Evolutionary conservation across 75 land plant species (phyloP).

Genomic region (Pseudotsuga menziesii): DNA sequence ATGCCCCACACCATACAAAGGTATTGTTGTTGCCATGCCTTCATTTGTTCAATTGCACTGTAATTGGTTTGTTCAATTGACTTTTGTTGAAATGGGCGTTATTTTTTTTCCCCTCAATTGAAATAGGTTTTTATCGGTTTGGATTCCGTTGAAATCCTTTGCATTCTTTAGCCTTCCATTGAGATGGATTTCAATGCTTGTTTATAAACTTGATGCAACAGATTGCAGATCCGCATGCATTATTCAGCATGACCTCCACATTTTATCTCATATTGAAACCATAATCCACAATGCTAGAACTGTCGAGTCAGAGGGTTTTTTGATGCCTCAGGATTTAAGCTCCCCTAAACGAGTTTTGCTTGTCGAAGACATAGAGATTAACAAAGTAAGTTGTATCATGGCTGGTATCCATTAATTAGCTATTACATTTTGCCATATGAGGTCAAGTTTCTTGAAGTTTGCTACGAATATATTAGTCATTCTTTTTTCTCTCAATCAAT

Average conservation of each 20-base stretch:
- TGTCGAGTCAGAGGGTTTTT: not conserved
- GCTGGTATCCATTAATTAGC: too few relatives aligned
- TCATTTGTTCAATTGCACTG: too few relatives aligned
- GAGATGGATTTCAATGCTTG: not conserved
- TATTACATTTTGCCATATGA: too few relatives aligned
- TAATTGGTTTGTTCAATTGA: not conserved
- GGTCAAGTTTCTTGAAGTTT: too few relatives aligned
- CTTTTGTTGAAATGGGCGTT: too few relatives aligned
- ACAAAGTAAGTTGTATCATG: slow-evolving; percentile 24
- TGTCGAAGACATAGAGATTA: slow-evolving; percentile 40
- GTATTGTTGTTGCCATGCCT: too few relatives aligned
- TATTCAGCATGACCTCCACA: not conserved
- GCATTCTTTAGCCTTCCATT: too few relatives aligned
- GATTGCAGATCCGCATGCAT: not conserved
- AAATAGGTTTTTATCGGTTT: too few relatives aligned
- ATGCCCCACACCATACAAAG: too few relatives aligned
- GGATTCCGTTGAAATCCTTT: too few relatives aligned
- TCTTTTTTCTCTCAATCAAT: not conserved
- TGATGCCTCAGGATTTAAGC: not conserved
- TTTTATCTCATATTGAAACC: not conserved
- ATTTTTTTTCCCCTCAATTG: too few relatives aligned
- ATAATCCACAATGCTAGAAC: not conserved
- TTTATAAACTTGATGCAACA: not conserved
- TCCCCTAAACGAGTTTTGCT: slow-evolving; percentile 28
- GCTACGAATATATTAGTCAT: too few relatives aligned